These are phyloP conservation scores for Oryza australiensis DNA, from an alignment of 176 grass and related monocot genomes.

Conservation along the genomic window DNA sequence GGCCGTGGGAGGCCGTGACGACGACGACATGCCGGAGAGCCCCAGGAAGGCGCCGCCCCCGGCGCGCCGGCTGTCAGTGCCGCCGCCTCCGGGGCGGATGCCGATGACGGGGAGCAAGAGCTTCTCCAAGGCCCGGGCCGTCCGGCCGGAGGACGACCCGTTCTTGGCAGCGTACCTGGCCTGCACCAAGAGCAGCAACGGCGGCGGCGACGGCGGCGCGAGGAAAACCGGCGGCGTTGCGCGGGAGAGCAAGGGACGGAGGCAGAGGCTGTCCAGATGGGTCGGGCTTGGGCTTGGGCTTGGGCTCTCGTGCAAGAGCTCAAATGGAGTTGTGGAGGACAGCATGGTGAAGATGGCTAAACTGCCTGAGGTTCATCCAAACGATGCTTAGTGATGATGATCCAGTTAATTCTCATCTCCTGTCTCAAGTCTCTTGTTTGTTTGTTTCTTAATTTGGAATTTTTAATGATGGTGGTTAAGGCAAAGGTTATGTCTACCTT, in stretches of 20 bases:
- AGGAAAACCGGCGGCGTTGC: not conserved
- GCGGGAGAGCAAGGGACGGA: not conserved
- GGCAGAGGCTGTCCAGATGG: conserved; percentile 31
- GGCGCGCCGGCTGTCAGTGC: conserved; percentile 19
- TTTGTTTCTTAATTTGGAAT: not conserved
- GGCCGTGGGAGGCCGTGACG: not conserved
- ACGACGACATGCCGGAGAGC: not conserved
- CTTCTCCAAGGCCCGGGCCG: not conserved
- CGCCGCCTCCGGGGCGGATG: conserved; percentile 36
- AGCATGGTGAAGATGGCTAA: conserved; percentile 51
- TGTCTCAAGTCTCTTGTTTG: not conserved
- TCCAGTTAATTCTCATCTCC: not conserved
- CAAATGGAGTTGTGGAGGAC: conserved; percentile 33
- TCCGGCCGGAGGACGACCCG: conserved; percentile 68
- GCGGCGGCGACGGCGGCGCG: not conserved
- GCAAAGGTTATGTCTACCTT: not conserved
- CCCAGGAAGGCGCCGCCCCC: conserved; percentile 24
- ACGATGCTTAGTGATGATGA: conserved; percentile 4
- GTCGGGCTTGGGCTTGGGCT: conserved; percentile 20
- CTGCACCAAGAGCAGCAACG: conserved; percentile 60
- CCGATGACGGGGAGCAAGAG: not conserved
- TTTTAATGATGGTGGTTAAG: not conserved
- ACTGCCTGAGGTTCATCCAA: conserved; percentile 38
- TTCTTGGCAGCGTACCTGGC: conserved; percentile 83
- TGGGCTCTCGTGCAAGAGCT: conserved; percentile 57